These are phyloP conservation scores for Leishmania gerbilli DNA, from an alignment of 208 protist genomes.

Conservation along the genomic window DNA sequence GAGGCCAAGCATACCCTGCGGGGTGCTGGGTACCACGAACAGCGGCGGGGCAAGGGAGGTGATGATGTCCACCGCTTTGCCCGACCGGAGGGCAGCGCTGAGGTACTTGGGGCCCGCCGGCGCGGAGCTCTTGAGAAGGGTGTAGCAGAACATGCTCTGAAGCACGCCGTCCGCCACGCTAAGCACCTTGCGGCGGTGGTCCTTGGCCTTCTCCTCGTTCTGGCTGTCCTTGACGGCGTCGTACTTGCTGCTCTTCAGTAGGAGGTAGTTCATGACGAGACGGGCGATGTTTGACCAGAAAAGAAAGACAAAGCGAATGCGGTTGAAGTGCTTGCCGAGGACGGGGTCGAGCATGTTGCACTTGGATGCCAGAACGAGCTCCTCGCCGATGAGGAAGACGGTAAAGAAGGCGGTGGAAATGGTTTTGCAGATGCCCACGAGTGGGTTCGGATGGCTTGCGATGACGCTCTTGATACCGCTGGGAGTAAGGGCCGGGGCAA, in stretches of 20 bases:
- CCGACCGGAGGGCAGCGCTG: conserved; percentile 44
- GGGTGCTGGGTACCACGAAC: conserved; percentile 40
- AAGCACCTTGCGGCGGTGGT: conserved; percentile 63
- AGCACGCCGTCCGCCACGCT: conserved; percentile 60
- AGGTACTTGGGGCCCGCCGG: conserved; percentile 50
- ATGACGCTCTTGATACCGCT: conserved; percentile 43
- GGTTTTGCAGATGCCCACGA: conserved; percentile 56
- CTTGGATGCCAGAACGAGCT: conserved; percentile 68
- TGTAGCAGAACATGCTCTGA: conserved; percentile 77
- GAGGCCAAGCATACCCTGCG: conserved; percentile 77
- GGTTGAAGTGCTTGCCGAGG: conserved; percentile 50
- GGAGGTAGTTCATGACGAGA: conserved; percentile 63
- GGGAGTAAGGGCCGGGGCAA: conserved; percentile 59
- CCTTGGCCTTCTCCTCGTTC: conserved; percentile 49
- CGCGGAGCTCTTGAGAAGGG: conserved; percentile 59
- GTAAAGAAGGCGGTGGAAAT: conserved; percentile 69
- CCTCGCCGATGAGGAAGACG: conserved; percentile 77
- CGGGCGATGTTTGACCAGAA: conserved; percentile 87
- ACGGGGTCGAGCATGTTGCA: conserved; percentile 39
- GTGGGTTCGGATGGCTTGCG: conserved; percentile 36
- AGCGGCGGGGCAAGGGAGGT: conserved; percentile 62
- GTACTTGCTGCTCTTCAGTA: conserved; percentile 49
- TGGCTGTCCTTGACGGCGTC: conserved; percentile 42
- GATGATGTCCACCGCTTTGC: conserved; percentile 52
- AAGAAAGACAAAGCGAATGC: conserved; percentile 77